Base-by-base conservation (phyloP, 306 rosid species). In the Gleditsia sinensis region DNA sequence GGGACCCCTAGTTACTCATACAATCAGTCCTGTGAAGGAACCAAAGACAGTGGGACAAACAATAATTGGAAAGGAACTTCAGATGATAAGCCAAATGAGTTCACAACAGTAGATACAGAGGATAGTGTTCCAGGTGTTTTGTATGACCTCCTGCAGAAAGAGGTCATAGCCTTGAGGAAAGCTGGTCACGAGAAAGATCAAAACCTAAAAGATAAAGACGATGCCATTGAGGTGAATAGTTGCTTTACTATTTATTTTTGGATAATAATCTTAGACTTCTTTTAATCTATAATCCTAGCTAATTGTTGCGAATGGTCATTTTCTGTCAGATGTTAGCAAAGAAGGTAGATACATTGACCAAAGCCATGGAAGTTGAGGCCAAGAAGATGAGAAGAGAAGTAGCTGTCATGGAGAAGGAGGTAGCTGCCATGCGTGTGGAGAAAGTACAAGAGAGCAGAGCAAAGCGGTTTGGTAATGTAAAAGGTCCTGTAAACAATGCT, bases 331-430 rank as follows among this genome's bases (percentile, higher is more conserved):
- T 95, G 99, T 82, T 95, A 74, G 96, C 99, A 57, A 95, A 86
- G 97, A 95, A 95, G 89, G 99, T 95, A 39, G 99, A 95, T 71
- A 95, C 98, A 70, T 82, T 95, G 87, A 90, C 97, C 61, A 95
- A 92, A 85, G 99, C 99, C 75, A 95, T 95, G 99, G 99, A 95
- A 76, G 98, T 95, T 60, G 98, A 95, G 83, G 99, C 99, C n/a
- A 92, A 85, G 89, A 95, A 92, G 79, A 95, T 95, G 98, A 89
- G 98, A 87, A 90, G 99, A 69, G 99, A 95, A 87, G 99, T 95
- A 59, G 97, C 98, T 71, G 78, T 74, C 66, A 95, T 92, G 99
- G 99, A 95, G 90, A 95, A 92, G 85, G 97, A 95, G 87, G 98
- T 95, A 65, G 94, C 99, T 83, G 99, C 98, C n/a, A 92, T 95